These are phyloP conservation scores for Blastocystis sp. DNA, from an alignment of 352 stramenopile species.

Conservation along the genomic window DNA sequence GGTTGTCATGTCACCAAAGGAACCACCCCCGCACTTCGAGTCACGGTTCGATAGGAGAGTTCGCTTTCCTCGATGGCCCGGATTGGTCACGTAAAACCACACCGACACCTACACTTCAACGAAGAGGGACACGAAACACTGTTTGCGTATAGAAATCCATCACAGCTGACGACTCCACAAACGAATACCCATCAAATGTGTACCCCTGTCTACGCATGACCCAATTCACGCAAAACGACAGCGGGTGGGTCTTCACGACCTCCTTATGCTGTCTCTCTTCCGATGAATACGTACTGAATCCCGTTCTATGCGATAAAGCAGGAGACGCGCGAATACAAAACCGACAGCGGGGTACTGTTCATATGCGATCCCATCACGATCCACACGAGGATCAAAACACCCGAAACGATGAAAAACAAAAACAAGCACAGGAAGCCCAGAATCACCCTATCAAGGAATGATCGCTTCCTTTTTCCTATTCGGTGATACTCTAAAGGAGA, in stretches of 20 bases:
- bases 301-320: not conserved
- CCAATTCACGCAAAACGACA: not conserved
- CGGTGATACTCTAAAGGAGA: not conserved
- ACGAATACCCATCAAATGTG: slow-evolving; percentile 25
- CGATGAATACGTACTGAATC: not conserved
- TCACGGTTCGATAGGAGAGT: slow-evolving; percentile 53
- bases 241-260: slow-evolving; percentile 33
- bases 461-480: slow-evolving; percentile 9
- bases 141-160: slow-evolving; percentile 70
- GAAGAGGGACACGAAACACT: too few relatives aligned
- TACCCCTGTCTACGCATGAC: slow-evolving; percentile 31
- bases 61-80: slow-evolving; percentile 1
- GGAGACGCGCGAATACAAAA: not conserved
- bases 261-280: not conserved
- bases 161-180: slow-evolving; percentile 52
- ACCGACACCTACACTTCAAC: slow-evolving; percentile 25
- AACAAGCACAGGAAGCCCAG: slow-evolving; percentile 43
- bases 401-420: slow-evolving; percentile 42
- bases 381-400: slow-evolving; percentile 9
- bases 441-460: slow-evolving; percentile 47
- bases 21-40: not conserved
- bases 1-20: slow-evolving; percentile 41
- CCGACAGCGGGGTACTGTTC: not conserved
- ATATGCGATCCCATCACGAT: slow-evolving; percentile 57
- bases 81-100: slow-evolving; percentile 43